Conservation (phyloP, 495 filamentous ascomycete species). For the Zalerion maritima region DNA sequence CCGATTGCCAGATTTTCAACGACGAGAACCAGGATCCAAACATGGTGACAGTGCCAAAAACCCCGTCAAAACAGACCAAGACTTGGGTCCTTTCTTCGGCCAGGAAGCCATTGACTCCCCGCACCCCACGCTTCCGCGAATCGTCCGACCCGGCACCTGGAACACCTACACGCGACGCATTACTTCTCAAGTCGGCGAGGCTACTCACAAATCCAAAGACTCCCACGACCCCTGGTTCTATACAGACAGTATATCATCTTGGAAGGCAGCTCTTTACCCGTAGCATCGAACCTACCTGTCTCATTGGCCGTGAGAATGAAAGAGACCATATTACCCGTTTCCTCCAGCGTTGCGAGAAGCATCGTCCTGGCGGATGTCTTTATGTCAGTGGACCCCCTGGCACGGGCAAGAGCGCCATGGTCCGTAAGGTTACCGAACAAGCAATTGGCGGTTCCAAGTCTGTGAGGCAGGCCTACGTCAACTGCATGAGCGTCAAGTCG, state of each 20-base stretch:
- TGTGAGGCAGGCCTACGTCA: slow-evolving; percentile 64
- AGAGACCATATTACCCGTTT: slow-evolving; percentile 54
- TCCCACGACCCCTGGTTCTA: slow-evolving; percentile 45
- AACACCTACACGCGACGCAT: slow-evolving; percentile 33
- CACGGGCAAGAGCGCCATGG: slow-evolving; percentile 89
- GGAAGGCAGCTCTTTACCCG: slow-evolving; percentile 80
- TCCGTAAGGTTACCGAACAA: slow-evolving; percentile 59
- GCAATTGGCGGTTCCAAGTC: slow-evolving; percentile 24
- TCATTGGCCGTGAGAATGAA: slow-evolving; percentile 77
- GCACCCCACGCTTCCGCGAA: slow-evolving; percentile 44
- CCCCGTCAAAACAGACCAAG: background rate
- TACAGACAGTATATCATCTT: slow-evolving; percentile 64
- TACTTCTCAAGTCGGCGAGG: slow-evolving; percentile 35
- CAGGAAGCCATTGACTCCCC: slow-evolving; percentile 51
- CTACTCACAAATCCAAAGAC: slow-evolving; percentile 39
- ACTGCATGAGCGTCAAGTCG: slow-evolving; percentile 89
- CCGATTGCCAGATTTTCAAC: no score
- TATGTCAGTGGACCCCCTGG: slow-evolving; percentile 95
- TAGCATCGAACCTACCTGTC: slow-evolving; percentile 53
- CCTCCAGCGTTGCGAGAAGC: slow-evolving; percentile 44
- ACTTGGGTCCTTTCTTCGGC: slow-evolving; percentile 4
- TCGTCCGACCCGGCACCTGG: slow-evolving; percentile 27
- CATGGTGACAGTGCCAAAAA: slow-evolving; percentile 13
- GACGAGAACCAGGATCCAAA: slow-evolving; percentile 43
- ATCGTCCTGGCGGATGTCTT: slow-evolving; percentile 61